phyloP scores from a whole-genome alignment of 768 basidiomycete genomes.

The Cystofilobasidium capitatum region DNA sequence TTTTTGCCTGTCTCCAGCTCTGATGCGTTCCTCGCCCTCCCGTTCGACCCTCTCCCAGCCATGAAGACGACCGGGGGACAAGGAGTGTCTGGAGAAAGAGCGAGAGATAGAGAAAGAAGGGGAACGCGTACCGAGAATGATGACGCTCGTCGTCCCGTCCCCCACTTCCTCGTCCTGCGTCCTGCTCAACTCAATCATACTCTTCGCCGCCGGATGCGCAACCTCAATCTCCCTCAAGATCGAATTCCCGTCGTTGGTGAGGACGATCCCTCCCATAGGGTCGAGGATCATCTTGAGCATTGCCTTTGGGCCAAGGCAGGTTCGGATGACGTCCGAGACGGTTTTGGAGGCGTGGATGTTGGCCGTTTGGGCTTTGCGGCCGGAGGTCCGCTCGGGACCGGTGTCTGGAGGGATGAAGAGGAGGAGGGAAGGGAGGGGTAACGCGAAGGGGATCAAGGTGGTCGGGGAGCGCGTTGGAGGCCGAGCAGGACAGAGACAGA shows the following conservation, averaged over 20 bases:
- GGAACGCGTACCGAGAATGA: constrained; percentile 68
- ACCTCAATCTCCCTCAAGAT: constrained; percentile 98
- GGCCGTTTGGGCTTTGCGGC: constrained; percentile 88
- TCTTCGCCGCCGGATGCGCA: constrained; percentile 96
- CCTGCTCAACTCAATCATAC: constrained; percentile 96
- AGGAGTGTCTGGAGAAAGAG: background rate
- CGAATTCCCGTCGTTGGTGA: constrained; percentile 98
- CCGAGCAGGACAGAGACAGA: no score
- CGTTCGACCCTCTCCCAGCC: no score
- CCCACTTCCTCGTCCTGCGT: constrained; percentile 99
- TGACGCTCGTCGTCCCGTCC: constrained; percentile 95
- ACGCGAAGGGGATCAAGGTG: no score
- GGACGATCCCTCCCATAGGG: constrained; percentile 94
- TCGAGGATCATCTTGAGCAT: constrained; percentile 99
- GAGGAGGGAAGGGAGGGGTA: background rate
- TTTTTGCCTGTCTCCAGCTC: background rate
- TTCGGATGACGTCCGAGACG: constrained; percentile 94
- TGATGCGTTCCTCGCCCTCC: background rate
- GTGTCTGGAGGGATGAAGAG: constrained; percentile 51
- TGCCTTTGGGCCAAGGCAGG: constrained; percentile 91
- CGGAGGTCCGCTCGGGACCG: constrained; percentile 85
- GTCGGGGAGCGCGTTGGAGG: no score
- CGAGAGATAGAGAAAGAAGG: background rate
- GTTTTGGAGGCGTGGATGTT: constrained; percentile 99
- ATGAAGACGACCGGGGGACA: background rate